Conservation (phyloP, 179 eudicot species). For the Sideroxylon spinosum region DNA sequence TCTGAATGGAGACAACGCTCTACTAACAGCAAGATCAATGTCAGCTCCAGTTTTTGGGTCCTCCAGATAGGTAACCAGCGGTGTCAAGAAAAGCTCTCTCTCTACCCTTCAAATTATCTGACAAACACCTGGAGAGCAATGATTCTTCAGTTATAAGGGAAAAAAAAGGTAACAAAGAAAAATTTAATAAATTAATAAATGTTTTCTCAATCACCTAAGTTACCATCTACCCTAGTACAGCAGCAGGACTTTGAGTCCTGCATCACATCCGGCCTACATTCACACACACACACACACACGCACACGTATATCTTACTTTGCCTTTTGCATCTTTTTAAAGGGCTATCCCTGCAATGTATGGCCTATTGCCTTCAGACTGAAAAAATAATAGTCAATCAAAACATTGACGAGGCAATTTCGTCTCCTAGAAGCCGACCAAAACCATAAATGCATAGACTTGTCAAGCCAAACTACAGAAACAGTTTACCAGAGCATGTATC, state of each 20-base stretch:
- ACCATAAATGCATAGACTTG: no score
- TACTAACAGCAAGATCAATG: conserved; percentile 50
- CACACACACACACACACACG: no score
- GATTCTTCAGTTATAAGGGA: background rate
- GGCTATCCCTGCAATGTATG: no score
- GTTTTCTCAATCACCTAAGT: background rate
- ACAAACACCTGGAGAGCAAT: conserved; percentile 20
- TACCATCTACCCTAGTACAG: background rate
- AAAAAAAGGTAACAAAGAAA: background rate
- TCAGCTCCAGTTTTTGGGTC: conserved; percentile 56
- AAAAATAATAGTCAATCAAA: no score
- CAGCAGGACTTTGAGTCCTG: background rate
- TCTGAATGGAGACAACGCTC: conserved; percentile 57
- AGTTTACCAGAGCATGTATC: no score
- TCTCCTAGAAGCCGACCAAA: no score
- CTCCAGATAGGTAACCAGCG: conserved; percentile 65
- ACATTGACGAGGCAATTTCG: no score
- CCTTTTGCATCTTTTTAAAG: no score
- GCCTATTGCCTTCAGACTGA: no score
- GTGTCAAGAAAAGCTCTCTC: conserved; percentile 71
- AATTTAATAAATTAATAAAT: background rate
- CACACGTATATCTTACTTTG: no score
- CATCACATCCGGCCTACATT: background rate
- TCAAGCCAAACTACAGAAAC: no score
- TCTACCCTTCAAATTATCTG: conserved; percentile 39